A percentile compares a stretch with the other conserved stretches of the same genome.
Evolutionary conservation across 1,284 basidiomycete species (phyloP).

Genomic region (Trametes pubescens): DNA sequence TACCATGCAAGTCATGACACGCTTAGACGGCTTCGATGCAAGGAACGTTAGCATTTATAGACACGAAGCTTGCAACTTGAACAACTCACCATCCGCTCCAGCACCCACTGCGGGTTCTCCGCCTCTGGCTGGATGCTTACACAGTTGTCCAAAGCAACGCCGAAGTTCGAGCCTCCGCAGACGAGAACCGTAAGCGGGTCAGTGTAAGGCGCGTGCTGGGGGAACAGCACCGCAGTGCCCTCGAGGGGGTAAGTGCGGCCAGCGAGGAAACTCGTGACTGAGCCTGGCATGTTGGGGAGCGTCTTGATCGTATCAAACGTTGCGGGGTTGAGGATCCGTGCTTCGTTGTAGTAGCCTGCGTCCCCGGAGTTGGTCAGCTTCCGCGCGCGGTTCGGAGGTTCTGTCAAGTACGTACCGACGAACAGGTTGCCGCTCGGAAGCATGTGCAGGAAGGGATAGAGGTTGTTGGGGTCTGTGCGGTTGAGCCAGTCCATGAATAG

Average conservation of each 20-base stretch:
- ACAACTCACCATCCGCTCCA: constrained; percentile 76
- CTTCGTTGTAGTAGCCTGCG: constrained; percentile 81
- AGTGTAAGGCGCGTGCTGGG: constrained; percentile 74
- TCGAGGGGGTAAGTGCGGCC: constrained; percentile 83
- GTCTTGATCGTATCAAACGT: constrained; percentile 66
- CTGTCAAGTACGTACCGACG: constrained; percentile 55
- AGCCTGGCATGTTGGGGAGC: constrained; percentile 76
- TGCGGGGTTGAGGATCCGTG: constrained; percentile 72
- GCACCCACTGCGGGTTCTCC: constrained; percentile 62
- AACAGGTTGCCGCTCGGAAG: constrained; percentile 73
- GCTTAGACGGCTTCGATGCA: constrained; percentile 65
- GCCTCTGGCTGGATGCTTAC: constrained; percentile 70
- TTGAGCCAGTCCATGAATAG: constrained; percentile 55
- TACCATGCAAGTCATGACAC: constrained; percentile 80
- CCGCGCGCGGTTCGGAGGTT: not conserved
- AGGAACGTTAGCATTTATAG: constrained; percentile 1
- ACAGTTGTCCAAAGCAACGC: constrained; percentile 73
- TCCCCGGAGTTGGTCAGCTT: constrained; percentile 6
- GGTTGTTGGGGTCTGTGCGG: constrained; percentile 76
- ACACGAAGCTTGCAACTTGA: not conserved
- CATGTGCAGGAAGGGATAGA: constrained; percentile 79
- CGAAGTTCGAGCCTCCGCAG: constrained; percentile 77
- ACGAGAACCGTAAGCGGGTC: constrained; percentile 73
- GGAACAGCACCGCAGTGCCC: constrained; percentile 74
- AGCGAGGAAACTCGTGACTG: constrained; percentile 75